These are phyloP conservation scores for Kockiozyma suomiensis DNA, from an alignment of 805 yeast genomes.

Conservation along the genomic window DNA sequence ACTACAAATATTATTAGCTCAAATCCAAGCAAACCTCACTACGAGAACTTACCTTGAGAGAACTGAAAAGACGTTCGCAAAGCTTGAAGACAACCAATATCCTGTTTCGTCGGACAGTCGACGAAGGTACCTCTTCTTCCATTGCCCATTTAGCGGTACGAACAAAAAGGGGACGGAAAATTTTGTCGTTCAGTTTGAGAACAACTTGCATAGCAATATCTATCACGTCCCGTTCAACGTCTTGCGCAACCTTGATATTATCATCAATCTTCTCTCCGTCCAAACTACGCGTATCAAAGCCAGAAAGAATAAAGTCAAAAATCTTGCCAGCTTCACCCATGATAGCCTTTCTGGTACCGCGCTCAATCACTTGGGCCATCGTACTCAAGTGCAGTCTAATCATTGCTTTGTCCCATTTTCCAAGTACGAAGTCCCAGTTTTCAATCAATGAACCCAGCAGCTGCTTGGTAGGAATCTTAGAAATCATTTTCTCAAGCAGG, in stretches of 20 bases:
- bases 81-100: conserved; percentile 68
- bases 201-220: conserved; percentile 74
- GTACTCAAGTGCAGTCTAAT: conserved; percentile 64
- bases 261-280: conserved; percentile 46
- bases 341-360: conserved; percentile 23
- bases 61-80: conserved; percentile 70
- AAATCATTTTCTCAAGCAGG: conserved; percentile 58
- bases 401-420: conserved; percentile 43
- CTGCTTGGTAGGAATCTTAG: conserved; percentile 66
- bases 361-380: conserved; percentile 16
- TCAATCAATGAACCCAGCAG: conserved; percentile 63
- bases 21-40: not conserved
- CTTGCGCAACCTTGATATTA: conserved; percentile 61
- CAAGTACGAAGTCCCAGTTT: conserved; percentile 56
- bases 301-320: conserved; percentile 23
- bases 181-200: conserved; percentile 89
- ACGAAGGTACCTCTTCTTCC: conserved; percentile 70
- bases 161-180: conserved; percentile 90
- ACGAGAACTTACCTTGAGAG: conserved; percentile 24
- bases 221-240: conserved; percentile 78
- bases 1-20: conserved; percentile 51
- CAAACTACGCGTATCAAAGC: conserved; percentile 43
- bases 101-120: conserved; percentile 47
- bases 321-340: conserved; percentile 24
- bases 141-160: conserved; percentile 88